Percentiles rank a stretch among this genome's conserved stretches.
phyloP scores from a whole-genome alignment of 768 basidiomycete species.

The Psilocybe cyanescens region DNA sequence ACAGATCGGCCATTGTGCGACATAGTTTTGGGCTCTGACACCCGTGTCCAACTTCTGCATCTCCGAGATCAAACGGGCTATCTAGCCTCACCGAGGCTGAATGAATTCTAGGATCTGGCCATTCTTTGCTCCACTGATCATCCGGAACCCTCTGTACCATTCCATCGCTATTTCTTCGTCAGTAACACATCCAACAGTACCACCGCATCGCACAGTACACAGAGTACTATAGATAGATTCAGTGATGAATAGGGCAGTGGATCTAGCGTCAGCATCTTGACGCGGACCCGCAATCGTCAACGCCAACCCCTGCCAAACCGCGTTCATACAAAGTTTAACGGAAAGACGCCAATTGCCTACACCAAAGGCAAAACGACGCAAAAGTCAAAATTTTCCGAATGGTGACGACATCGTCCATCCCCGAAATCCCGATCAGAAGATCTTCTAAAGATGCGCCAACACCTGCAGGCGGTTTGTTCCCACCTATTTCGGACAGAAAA shows the following conservation, averaged over 20 bases:
- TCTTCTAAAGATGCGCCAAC: background rate
- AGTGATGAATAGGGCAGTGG: too few relatives aligned
- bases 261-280: too few relatives aligned
- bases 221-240: too few relatives aligned
- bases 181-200: background rate
- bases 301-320: background rate
- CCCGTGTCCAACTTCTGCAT: constrained; percentile 2
- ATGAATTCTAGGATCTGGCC: background rate
- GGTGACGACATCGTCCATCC: constrained; percentile 4
- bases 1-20: background rate
- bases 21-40: constrained; percentile 8
- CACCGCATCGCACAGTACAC: too few relatives aligned
- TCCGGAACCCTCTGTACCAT: background rate
- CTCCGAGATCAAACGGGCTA: background rate
- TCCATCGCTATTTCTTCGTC: background rate
- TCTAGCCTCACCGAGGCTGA: background rate
- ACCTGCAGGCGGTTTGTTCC: background rate
- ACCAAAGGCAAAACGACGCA: background rate
- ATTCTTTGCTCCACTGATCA: background rate
- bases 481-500: background rate
- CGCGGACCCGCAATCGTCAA: background rate
- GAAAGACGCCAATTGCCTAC: background rate
- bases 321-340: background rate
- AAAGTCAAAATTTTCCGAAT: background rate
- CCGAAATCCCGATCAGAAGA: background rate